Percentiles rank a stretch among this genome's conserved stretches.
Evolutionary conservation across 2,329 filamentous ascomycete species (phyloP).

Genomic region (Cladosporium velox): DNA sequence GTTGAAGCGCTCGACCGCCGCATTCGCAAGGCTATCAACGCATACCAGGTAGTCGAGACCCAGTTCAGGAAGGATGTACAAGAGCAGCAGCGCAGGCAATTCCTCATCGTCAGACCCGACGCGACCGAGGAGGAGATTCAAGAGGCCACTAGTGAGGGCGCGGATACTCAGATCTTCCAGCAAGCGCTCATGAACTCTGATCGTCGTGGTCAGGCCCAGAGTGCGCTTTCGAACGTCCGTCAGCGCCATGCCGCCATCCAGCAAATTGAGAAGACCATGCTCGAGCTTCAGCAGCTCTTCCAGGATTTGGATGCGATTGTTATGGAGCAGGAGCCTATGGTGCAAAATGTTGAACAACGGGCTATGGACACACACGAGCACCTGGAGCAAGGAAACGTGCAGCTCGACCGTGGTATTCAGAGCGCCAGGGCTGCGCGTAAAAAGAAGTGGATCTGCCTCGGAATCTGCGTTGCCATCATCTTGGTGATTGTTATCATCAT

Average conservation of each 20-base stretch:
- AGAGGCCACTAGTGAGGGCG: constrained; percentile 71
- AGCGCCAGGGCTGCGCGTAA: constrained; percentile 78
- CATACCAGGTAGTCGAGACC: constrained; percentile 78
- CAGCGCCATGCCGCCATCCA: constrained; percentile 83
- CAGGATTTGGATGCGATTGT: constrained; percentile 85
- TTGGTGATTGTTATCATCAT: constrained; percentile 22
- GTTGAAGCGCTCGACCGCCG: constrained; percentile 78
- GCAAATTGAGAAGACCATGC: constrained; percentile 89
- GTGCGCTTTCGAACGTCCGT: constrained; percentile 76
- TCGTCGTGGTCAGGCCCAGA: constrained; percentile 77
- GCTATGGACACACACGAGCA: constrained; percentile 83
- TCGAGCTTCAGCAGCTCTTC: constrained; percentile 84
- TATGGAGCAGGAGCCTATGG: constrained; percentile 78
- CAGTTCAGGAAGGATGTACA: constrained; percentile 77
- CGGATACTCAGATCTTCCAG: constrained; percentile 79
- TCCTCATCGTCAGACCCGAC: constrained; percentile 74
- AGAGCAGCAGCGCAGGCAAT: constrained; percentile 85
- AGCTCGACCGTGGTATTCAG: constrained; percentile 78
- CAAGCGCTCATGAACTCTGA: constrained; percentile 82
- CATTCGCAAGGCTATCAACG: constrained; percentile 76
- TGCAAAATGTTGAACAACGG: constrained; percentile 81
- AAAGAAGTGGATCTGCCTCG: constrained; percentile 97
- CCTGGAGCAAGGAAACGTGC: constrained; percentile 78
- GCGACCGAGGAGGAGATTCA: constrained; percentile 74
- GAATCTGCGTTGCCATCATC: constrained; percentile 57